Evolutionary conservation across 2,329 filamentous ascomycete genomes (phyloP).

Genomic region (Pleomassaria siparia): DNA sequence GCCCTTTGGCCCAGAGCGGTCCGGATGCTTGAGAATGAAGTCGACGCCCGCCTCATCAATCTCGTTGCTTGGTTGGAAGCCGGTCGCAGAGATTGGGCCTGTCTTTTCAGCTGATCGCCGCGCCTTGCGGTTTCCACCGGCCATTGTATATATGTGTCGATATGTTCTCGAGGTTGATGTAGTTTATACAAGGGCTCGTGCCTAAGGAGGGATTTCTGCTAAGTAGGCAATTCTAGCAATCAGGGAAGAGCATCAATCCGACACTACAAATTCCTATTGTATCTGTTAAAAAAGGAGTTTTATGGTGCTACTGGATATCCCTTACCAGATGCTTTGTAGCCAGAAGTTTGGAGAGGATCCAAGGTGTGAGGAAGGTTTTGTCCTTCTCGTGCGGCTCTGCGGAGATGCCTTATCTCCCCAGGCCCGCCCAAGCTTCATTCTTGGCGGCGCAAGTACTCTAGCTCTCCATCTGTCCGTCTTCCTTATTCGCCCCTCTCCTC

Average conservation of each 20-base stretch:
- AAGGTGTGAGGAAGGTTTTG: neutral
- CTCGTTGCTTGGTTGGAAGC: slow-evolving; percentile 40
- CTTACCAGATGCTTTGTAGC: no score
- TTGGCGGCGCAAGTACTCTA: no score
- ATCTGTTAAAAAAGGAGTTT: no score
- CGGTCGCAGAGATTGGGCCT: slow-evolving; percentile 27
- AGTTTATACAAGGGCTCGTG: neutral
- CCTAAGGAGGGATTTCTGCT: no score
- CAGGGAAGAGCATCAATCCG: no score
- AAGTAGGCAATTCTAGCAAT: no score
- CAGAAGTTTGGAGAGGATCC: slow-evolving; percentile 10
- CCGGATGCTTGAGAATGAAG: slow-evolving; percentile 68
- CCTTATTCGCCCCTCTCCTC: slow-evolving; percentile 2
- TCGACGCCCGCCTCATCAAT: slow-evolving; percentile 50
- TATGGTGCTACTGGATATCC: no score
- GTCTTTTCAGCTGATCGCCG: slow-evolving; percentile 42
- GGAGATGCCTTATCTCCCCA: slow-evolving; percentile 8
- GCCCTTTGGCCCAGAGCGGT: slow-evolving; percentile 61
- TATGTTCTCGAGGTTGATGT: slow-evolving; percentile 1
- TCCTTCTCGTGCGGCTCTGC: slow-evolving; percentile 27
- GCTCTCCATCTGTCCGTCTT: slow-evolving; percentile 5
- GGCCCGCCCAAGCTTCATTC: slow-evolving; percentile 19
- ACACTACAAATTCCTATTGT: no score
- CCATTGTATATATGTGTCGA: slow-evolving; percentile 17
- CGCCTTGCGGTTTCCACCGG: slow-evolving; percentile 48